Percentiles rank a stretch among this genome's conserved stretches.
Conservation (phyloP, 257 asterid species). For the Oldenlandia corymbosa region DNA sequence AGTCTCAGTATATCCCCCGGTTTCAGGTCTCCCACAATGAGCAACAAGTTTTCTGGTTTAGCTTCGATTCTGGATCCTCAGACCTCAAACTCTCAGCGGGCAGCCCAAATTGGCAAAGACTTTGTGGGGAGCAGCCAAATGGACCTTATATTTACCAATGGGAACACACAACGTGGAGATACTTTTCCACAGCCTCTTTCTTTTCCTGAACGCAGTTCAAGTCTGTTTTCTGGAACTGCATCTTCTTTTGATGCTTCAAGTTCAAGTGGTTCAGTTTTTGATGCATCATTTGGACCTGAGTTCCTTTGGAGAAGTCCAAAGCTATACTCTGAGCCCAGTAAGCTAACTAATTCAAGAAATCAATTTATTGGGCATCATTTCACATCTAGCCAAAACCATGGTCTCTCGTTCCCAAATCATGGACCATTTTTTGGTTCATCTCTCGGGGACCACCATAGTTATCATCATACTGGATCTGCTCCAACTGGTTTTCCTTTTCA, state of each 20-base stretch:
- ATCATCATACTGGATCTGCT: slow-evolving; percentile 55
- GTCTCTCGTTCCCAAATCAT: slow-evolving; percentile 32
- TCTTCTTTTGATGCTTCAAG: slow-evolving; percentile 44
- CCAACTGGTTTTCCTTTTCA: slow-evolving; percentile 50
- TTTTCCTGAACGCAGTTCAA: slow-evolving; percentile 41
- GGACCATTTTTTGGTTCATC: slow-evolving; percentile 29
- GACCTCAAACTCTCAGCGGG: slow-evolving; percentile 24
- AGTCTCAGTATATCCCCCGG: slow-evolving; percentile 39
- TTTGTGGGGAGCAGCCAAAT: slow-evolving; percentile 15
- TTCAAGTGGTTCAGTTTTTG: slow-evolving; percentile 35
- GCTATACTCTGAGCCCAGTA: slow-evolving; percentile 31
- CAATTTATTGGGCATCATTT: slow-evolving; percentile 24
- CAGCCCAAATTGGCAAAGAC: slow-evolving; percentile 40
- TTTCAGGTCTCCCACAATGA: slow-evolving; percentile 31
- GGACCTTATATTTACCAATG: slow-evolving; percentile 16
- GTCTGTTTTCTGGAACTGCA: slow-evolving; percentile 29
- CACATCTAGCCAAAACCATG: slow-evolving; percentile 22
- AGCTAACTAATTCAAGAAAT: slow-evolving; percentile 26
- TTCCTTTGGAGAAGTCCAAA: slow-evolving; percentile 60
- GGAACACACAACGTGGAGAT: slow-evolving; percentile 20
- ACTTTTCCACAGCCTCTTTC: slow-evolving; percentile 41
- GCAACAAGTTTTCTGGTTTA: slow-evolving; percentile 44
- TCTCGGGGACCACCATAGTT: slow-evolving; percentile 22
- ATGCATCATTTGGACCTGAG: slow-evolving; percentile 46
- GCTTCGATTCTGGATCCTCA: slow-evolving; percentile 50